Base-by-base conservation (phyloP, 768 basidiomycete species). In the Saitozyma sp. region DNA sequence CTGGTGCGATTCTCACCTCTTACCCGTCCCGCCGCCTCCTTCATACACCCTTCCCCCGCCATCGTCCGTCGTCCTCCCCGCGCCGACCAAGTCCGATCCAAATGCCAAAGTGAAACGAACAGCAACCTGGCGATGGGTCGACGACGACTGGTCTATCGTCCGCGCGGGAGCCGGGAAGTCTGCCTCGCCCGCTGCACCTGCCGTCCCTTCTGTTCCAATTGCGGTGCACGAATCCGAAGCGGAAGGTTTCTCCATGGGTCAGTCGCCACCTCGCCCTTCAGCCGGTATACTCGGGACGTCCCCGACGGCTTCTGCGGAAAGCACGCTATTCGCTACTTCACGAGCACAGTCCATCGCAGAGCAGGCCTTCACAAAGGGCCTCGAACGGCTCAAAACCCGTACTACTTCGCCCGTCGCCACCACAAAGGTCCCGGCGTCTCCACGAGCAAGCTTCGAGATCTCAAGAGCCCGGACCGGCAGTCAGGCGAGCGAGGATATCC, bases 71-170 rank as follows among this genome's bases (percentile, higher is more conserved):
- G 65, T 74, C 49, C 80, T 68, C 64, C 71, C 77, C 62, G 52
- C 71, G 66, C 65, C 77, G 59, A 68, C 69, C 54, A 61, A 63
- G 8, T 37, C 65, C 0, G 76, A 79, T 43, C 78, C 79, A 3
- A 41, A 59, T 38, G 75, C 69, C 37, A 81, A 83, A 48, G 81
- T 89, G 55, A 88, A 87, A 77, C 85, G 90, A 38, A 88, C 86
- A 11, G 91, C 91, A 37, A 84, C 79, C 17, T 97, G 93, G 93
- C 80, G 82, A 29, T 97, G 93, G 93, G 87, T 91, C 59, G 93
- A 97, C 75, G 83, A 86, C 16, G 93, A 96, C 74, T 97, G 93
- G 93, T 83, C 85, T 7, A 88, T 95, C 49, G 78, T 91, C 37
- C 83, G 74, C 42, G 61, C 69, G 29, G 72, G 72, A 48, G 57